Conservation (phyloP, 768 basidiomycete species). For the Phlegmacium glaucopus region DNA sequence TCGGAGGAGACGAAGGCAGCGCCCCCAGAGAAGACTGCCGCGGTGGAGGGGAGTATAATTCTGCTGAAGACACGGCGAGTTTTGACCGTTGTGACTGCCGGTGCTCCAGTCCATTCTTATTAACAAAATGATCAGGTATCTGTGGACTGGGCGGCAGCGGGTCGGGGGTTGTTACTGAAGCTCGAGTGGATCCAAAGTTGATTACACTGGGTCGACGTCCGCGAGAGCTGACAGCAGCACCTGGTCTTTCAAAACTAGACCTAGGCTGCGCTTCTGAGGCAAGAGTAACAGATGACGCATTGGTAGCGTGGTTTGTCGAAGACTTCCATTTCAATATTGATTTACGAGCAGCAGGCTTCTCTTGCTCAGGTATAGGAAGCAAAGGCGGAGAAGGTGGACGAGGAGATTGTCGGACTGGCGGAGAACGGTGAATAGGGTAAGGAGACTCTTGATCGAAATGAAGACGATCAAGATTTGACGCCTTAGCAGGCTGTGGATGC, state of each 20-base stretch:
- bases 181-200: conserved; percentile 38
- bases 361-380: conserved; percentile 34
- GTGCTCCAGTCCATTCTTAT: conserved; percentile 21
- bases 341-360: conserved; percentile 52
- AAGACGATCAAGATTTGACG: conserved; percentile 41
- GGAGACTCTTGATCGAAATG: conserved; percentile 75
- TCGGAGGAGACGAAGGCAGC: conserved; percentile 28
- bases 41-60: conserved; percentile 27
- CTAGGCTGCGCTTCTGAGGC: conserved; percentile 30
- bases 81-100: conserved; percentile 29
- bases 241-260: conserved; percentile 36
- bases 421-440: conserved; percentile 47
- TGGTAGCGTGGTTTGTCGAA: conserved; percentile 15
- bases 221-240: conserved; percentile 24
- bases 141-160: conserved; percentile 61
- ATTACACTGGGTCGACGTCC: conserved; percentile 47
- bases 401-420: conserved; percentile 23
- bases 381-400: conserved; percentile 29
- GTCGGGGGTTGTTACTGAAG: conserved; percentile 35
- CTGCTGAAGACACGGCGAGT: conserved; percentile 31
- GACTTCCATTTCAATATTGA: conserved; percentile 71
- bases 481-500: conserved; percentile 35
- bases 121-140: conserved; percentile 49
- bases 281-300: conserved; percentile 23
- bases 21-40: conserved; percentile 18